phyloP scores from a whole-genome alignment of 2,329 filamentous ascomycete genomes.

The Aspergillus sp. region DNA sequence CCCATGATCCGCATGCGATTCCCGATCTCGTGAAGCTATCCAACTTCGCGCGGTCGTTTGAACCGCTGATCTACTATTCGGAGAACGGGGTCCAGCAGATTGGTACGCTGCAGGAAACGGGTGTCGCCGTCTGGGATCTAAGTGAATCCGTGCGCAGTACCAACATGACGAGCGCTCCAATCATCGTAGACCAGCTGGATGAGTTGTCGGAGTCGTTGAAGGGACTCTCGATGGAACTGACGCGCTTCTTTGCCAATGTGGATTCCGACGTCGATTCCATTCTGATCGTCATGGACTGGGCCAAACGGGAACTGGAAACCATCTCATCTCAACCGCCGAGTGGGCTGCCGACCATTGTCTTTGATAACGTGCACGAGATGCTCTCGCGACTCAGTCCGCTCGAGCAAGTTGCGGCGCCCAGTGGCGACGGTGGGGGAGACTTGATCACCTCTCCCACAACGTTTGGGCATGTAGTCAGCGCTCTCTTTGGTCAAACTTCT shows the following conservation, averaged over 20 bases:
- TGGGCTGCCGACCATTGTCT: conserved; percentile 66
- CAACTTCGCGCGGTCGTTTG: conserved; percentile 83
- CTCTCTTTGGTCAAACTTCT: conserved; percentile 75
- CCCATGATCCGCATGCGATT: conserved; percentile 64
- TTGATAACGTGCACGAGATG: conserved; percentile 79
- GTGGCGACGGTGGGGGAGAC: conserved; percentile 21
- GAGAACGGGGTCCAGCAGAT: conserved; percentile 86
- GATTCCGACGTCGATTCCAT: conserved; percentile 93
- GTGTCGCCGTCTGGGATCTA: conserved; percentile 91
- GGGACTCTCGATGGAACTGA: conserved; percentile 79
- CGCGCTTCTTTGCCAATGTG: conserved; percentile 88
- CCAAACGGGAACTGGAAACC: conserved; percentile 75
- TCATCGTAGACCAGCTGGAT: conserved; percentile 83
- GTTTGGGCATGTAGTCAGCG: conserved; percentile 67
- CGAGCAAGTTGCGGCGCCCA: conserved; percentile 36
- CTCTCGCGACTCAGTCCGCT: conserved; percentile 57
- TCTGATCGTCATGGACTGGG: conserved; percentile 95
- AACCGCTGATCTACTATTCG: conserved; percentile 91
- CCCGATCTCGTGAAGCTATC: conserved; percentile 91
- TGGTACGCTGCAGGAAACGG: conserved; percentile 83
- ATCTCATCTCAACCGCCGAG: conserved; percentile 62
- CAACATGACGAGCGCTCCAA: conserved; percentile 85
- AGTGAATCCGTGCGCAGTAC: conserved; percentile 84
- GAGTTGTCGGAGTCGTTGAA: conserved; percentile 83
- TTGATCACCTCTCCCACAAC: conserved; percentile 55